phyloP scores from a whole-genome alignment of 2,329 filamentous ascomycete species.

The Venturia carpophila region DNA sequence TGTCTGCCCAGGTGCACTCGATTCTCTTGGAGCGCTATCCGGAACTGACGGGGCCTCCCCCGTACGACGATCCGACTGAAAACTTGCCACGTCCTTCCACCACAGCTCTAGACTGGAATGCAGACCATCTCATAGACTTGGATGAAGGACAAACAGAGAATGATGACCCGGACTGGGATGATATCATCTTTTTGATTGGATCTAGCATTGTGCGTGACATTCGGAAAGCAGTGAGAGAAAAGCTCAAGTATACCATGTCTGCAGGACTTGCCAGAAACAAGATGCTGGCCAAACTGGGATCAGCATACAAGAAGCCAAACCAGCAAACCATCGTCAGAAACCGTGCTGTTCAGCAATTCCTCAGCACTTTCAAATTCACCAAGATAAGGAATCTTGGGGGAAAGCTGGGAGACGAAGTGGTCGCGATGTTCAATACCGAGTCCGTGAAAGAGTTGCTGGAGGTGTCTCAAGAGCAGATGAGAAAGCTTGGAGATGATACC shows the following conservation, averaged over 20 bases:
- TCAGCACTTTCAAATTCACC: constrained; percentile 81
- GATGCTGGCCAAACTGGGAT: constrained; percentile 89
- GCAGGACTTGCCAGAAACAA: constrained; percentile 87
- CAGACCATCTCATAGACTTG: constrained; percentile 74
- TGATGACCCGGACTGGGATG: constrained; percentile 90
- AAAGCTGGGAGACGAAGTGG: constrained; percentile 83
- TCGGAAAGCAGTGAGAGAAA: constrained; percentile 58
- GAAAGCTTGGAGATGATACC: constrained; percentile 73
- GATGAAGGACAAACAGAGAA: constrained; percentile 64
- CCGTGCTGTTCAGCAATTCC: constrained; percentile 69
- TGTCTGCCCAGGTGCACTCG: constrained; percentile 75
- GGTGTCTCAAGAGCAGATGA: constrained; percentile 66
- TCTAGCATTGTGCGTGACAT: constrained; percentile 81
- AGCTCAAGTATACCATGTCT: constrained; percentile 82
- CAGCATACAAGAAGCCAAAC: constrained; percentile 86
- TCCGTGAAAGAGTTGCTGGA: constrained; percentile 65
- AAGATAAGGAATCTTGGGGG: constrained; percentile 94
- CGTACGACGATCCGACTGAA: constrained; percentile 65
- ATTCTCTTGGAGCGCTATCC: constrained; percentile 69
- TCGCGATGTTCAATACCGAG: constrained; percentile 73
- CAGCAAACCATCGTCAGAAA: constrained; percentile 90
- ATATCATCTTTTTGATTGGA: constrained; percentile 76
- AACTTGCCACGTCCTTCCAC: constrained; percentile 63
- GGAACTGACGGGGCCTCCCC: constrained; percentile 58
- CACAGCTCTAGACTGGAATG: constrained; percentile 72